Evolutionary conservation across 2,329 filamentous ascomycete genomes (phyloP).

Genomic region (Talaromyces sp.): DNA sequence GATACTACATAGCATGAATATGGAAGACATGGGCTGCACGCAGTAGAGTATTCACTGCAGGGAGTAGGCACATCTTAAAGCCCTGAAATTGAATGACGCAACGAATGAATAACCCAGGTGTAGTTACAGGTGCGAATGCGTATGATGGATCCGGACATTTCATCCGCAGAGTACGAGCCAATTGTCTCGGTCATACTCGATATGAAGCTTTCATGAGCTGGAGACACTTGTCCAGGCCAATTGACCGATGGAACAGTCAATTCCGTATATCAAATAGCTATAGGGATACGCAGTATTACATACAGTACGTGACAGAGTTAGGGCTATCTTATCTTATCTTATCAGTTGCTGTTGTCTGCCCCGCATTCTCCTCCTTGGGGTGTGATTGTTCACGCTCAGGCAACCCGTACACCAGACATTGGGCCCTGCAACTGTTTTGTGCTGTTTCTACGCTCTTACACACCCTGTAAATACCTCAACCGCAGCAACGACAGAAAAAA

Average conservation of each 20-base stretch:
- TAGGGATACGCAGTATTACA: not conserved
- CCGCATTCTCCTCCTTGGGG: not conserved
- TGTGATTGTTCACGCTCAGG: not conserved
- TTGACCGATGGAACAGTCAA: not conserved
- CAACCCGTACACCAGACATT: too few species aligned
- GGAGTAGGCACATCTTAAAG: not conserved
- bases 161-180: not conserved
- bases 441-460: not conserved
- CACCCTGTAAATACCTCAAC: too few species aligned
- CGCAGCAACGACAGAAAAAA: slow-evolving; percentile 9
- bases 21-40: not conserved
- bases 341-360: not conserved
- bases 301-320: too few species aligned
- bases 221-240: not conserved
- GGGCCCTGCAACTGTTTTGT: not conserved
- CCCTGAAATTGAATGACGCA: not conserved
- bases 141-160: not conserved
- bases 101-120: not conserved
- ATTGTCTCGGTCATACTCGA: not conserved
- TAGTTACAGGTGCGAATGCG: not conserved
- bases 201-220: not conserved
- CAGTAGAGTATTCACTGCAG: not conserved
- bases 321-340: not conserved
- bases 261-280: not conserved
- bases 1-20: not conserved